These are phyloP conservation scores for Camellia oleifera DNA, from an alignment of 179 eudicot species.

Conservation along the genomic window DNA sequence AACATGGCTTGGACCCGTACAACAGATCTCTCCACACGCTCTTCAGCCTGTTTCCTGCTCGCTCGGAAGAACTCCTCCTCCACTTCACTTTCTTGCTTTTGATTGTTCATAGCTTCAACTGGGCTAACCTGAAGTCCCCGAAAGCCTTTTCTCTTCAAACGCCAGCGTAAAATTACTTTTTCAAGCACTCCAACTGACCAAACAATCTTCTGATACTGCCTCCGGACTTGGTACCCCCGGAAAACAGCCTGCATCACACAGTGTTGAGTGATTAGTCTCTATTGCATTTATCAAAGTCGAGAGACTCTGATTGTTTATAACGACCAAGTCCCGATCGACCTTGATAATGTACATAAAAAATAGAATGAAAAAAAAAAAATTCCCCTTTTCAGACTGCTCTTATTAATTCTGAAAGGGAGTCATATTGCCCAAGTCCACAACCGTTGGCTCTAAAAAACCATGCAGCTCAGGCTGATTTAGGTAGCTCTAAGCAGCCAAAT, in stretches of 20 bases:
- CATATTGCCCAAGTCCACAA: not conserved
- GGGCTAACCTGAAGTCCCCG: conserved; percentile 64
- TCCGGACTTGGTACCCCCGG: conserved; percentile 76
- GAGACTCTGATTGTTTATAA: not conserved
- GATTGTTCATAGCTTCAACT: conserved; percentile 34
- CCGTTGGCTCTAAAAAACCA: not conserved
- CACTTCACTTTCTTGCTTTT: conserved; percentile 40
- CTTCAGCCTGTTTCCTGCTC: conserved; percentile 88
- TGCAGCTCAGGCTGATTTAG: not conserved
- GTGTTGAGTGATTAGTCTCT: not conserved
- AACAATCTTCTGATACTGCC: conserved; percentile 60
- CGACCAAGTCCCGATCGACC: conserved; percentile 7
- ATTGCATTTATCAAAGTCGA: not conserved
- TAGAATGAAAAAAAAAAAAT: not conserved
- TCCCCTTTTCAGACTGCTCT: not conserved
- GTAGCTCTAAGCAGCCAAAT: not conserved
- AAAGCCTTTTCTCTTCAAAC: conserved; percentile 71
- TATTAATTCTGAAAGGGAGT: not conserved
- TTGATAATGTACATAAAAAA: conserved; percentile 45
- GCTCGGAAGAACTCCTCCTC: conserved; percentile 89
- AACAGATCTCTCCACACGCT: conserved; percentile 83
- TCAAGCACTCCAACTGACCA: conserved; percentile 96
- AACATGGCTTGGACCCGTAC: conserved; percentile 92
- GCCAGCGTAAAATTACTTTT: conserved; percentile 86
- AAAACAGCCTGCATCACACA: conserved; percentile 52